A percentile compares a stretch with the other conserved stretches of the same genome.
These are phyloP conservation scores for Xylariaceae sp. DNA, from an alignment of 2,329 filamentous ascomycete genomes.

Conservation along the genomic window DNA sequence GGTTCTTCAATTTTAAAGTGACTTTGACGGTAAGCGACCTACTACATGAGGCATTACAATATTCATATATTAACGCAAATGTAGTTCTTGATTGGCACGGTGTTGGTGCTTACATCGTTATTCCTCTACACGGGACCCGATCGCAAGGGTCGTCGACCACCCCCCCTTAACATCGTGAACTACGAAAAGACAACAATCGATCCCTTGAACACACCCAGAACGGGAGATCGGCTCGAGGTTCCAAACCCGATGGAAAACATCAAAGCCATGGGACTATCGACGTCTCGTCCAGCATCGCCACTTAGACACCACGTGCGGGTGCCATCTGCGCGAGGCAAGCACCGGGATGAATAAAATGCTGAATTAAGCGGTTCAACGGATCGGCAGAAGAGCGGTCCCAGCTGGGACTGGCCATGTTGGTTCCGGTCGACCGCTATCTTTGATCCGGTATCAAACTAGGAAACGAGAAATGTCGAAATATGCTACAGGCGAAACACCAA, in stretches of 20 bases:
- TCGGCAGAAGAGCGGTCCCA: no score
- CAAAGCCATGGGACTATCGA: constrained; percentile 26
- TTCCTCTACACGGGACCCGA: constrained; percentile 78
- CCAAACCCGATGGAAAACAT: constrained; percentile 25
- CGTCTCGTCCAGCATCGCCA: constrained; percentile 28
- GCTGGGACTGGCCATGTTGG: no score
- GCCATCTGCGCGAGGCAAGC: constrained; percentile 23
- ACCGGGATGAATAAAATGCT: constrained; percentile 22
- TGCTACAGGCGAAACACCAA: no score
- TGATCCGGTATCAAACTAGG: no score
- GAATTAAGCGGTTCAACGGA: no score
- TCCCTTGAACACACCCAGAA: constrained; percentile 27
- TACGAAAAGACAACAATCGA: constrained; percentile 73
- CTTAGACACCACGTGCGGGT: constrained; percentile 24
- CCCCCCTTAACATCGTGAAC: constrained; percentile 63
- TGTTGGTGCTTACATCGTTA: constrained; percentile 73
- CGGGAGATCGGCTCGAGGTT: constrained; percentile 24
- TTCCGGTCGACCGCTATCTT: no score
- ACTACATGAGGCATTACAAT: no score
- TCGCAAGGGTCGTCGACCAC: constrained; percentile 53
- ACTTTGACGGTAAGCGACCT: constrained; percentile 60
- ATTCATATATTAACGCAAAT: constrained; percentile 4
- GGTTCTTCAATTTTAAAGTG: constrained; percentile 77
- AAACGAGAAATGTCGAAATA: no score
- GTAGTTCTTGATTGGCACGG: constrained; percentile 79